Evolutionary conservation across 1,139 yeast genomes (phyloP).

Genomic region (Pichia sp.): DNA sequence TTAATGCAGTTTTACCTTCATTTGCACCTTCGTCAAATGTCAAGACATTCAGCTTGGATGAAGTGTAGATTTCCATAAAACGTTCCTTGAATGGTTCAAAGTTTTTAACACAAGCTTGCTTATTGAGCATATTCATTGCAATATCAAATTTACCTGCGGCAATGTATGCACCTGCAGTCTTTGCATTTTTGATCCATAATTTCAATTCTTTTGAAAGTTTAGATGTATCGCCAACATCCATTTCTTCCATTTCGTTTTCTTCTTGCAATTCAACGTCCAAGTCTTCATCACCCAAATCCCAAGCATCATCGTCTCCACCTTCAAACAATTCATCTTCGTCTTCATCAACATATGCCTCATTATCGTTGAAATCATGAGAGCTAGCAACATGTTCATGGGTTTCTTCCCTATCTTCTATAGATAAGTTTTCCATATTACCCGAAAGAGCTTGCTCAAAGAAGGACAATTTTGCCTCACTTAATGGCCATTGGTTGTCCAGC

Average conservation of each 20-base stretch:
- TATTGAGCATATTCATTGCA: constrained; percentile 84
- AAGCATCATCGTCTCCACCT: constrained; percentile 46
- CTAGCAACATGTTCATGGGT: neutral
- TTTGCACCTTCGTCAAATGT: constrained; percentile 44
- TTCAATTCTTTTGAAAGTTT: constrained; percentile 55
- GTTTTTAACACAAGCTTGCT: constrained; percentile 79
- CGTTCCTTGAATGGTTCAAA: constrained; percentile 83
- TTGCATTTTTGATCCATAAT: constrained; percentile 82
- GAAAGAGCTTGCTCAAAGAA: constrained; percentile 79
- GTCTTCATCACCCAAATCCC: constrained; percentile 53
- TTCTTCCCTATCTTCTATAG: constrained; percentile 35
- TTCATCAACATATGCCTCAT: constrained; percentile 31
- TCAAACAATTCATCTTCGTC: constrained; percentile 29
- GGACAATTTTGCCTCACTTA: constrained; percentile 62
- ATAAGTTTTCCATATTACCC: constrained; percentile 66
- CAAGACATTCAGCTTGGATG: constrained; percentile 68
- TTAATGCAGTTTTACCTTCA: constrained; percentile 45
- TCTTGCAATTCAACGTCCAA: constrained; percentile 52
- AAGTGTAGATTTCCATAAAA: constrained; percentile 74
- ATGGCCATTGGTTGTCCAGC: constrained; percentile 61
- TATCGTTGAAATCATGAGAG: constrained; percentile 18
- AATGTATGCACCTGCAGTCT: constrained; percentile 84
- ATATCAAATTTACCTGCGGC: constrained; percentile 97
- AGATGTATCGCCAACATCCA: constrained; percentile 18
- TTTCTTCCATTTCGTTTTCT: constrained; percentile 36